Evolutionary conservation across 192 early-diverging fungal genomes (phyloP).

Genomic region (Backusella circina): DNA sequence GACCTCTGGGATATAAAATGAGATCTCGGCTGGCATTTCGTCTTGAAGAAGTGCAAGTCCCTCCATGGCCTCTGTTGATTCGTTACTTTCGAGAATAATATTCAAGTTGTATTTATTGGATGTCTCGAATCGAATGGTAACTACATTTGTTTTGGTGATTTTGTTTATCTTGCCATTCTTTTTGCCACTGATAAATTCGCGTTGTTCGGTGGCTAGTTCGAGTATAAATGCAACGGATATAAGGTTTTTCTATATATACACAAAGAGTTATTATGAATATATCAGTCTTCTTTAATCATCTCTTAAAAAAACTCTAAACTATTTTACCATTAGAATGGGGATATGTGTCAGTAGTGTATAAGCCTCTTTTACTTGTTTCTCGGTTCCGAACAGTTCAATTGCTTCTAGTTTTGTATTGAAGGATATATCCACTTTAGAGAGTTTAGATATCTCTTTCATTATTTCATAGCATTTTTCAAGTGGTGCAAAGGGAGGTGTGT

Average conservation of each 20-base stretch:
- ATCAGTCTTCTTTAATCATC: too few species aligned
- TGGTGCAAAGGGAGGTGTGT: background rate
- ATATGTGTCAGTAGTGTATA: conserved; percentile 51
- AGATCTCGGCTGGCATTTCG: conserved; percentile 77
- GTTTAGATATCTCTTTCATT: conserved; percentile 31
- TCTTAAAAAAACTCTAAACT: conserved; percentile 9
- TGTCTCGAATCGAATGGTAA: conserved; percentile 60
- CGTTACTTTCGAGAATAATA: conserved; percentile 59
- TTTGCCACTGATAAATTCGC: conserved; percentile 83
- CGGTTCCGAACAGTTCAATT: conserved; percentile 65
- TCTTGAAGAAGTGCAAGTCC: conserved; percentile 64
- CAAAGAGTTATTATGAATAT: conserved; percentile 14
- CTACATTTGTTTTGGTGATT: conserved; percentile 64
- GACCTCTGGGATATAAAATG: conserved; percentile 73
- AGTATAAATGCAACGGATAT: conserved; percentile 63
- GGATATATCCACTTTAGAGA: conserved; percentile 53
- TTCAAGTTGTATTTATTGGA: conserved; percentile 71
- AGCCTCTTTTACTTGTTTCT: conserved; percentile 52
- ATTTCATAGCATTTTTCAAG: conserved; percentile 22
- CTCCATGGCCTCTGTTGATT: conserved; percentile 50
- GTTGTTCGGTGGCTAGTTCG: conserved; percentile 70
- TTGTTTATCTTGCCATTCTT: conserved; percentile 86
- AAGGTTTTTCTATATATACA: conserved; percentile 33
- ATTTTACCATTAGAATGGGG: conserved; percentile 37
- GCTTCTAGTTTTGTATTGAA: conserved; percentile 38